A percentile compares a stretch with the other conserved stretches of the same genome.
These are phyloP conservation scores for Cubamyces lactineus DNA, from an alignment of 768 basidiomycete genomes.

Conservation along the genomic window DNA sequence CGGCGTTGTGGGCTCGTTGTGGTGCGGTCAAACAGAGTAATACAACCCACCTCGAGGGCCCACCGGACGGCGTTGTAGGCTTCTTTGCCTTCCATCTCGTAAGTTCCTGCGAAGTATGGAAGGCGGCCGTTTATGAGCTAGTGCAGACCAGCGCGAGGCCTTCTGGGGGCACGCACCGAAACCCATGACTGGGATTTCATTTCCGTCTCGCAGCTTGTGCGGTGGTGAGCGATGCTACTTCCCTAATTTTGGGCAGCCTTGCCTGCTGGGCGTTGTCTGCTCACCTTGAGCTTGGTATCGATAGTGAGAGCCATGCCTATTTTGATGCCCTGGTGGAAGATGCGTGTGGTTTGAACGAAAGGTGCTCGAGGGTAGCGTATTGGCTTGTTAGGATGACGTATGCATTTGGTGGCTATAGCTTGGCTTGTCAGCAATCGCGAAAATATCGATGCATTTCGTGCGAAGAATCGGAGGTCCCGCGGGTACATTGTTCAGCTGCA, in stretches of 20 bases:
- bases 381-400: conserved; percentile 6
- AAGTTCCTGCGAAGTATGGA: conserved; percentile 46
- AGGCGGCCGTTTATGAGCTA: neutral
- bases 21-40: conserved; percentile 1
- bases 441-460: conserved; percentile 1
- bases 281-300: conserved; percentile 33
- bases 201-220: conserved; percentile 52
- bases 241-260: neutral
- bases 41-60: conserved; percentile 58
- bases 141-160: conserved; percentile 5
- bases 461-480: neutral
- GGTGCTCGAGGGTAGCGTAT: too few species aligned
- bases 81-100: conserved; percentile 62
- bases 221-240: neutral
- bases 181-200: conserved; percentile 60
- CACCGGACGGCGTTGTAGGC: conserved; percentile 59
- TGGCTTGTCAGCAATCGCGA: conserved; percentile 4
- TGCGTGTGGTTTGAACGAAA: neutral
- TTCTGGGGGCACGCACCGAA: conserved; percentile 44
- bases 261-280: neutral
- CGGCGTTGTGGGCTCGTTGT: conserved; percentile 4
- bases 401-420: neutral
- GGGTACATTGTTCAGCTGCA: neutral
- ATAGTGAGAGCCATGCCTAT: conserved; percentile 22
- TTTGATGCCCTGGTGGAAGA: neutral